Percentiles rank a stretch among this genome's conserved stretches.
These are phyloP conservation scores for Tillandsia leiboldiana DNA, from an alignment of 176 grass and related monocot species.

Conservation along the genomic window DNA sequence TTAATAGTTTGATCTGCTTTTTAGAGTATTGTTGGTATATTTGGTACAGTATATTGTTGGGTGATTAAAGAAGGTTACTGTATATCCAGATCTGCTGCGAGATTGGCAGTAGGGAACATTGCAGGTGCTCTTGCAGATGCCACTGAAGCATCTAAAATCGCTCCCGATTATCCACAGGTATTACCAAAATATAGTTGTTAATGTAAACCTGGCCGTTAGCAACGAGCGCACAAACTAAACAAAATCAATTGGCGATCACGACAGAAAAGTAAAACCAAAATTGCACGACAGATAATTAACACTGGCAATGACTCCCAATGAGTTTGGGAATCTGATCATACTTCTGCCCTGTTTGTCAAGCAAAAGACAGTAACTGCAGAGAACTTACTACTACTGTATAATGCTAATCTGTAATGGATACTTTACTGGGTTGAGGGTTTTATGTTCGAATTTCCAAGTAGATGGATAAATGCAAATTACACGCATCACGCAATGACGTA, in stretches of 20 bases:
- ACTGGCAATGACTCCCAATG: neutral
- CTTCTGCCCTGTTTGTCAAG: no score
- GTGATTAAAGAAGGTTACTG: slow-evolving; percentile 10
- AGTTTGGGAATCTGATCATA: neutral
- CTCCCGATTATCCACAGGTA: slow-evolving; percentile 45
- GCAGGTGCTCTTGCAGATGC: slow-evolving; percentile 47
- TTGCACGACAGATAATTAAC: no score
- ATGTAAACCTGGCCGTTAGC: neutral
- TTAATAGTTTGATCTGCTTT: neutral
- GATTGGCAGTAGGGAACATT: slow-evolving; percentile 37
- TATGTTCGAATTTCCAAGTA: neutral
- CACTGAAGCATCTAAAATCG: slow-evolving; percentile 49
- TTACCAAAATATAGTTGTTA: neutral
- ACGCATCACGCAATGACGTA: neutral
- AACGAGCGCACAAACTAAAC: no score
- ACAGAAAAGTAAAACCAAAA: no score
- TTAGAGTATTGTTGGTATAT: neutral
- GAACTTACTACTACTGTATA: no score
- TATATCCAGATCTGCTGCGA: slow-evolving; percentile 56
- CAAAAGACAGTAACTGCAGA: no score
- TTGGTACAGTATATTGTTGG: neutral
- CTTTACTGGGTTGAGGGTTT: neutral
- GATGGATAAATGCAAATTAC: neutral
- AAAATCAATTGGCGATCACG: no score
- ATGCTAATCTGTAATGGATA: no score